Base-by-base conservation (phyloP, 1,284 basidiomycete species). In the Cutaneotrichosporon dermatis region DNA sequence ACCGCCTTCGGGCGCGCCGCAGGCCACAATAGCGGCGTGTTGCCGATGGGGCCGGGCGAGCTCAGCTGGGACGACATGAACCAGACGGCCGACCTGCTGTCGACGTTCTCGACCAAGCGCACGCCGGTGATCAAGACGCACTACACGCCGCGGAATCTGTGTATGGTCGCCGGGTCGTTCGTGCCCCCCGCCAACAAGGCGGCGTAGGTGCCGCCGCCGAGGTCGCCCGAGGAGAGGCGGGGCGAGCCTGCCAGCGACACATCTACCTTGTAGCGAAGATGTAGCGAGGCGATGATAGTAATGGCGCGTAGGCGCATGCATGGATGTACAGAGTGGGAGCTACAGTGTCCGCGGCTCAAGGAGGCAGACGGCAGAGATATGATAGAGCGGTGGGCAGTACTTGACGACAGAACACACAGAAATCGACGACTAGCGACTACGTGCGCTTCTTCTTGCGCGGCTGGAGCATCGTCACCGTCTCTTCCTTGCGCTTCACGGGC, bases 71-170 rank as follows among this genome's bases (percentile, higher is more conserved):
- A 69, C 15, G 65, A 71, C 52, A 56, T 60, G 64, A 69, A 62
- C 54, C 67, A 66, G 62, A 74, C 66, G 69, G 82, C 84, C n/a
- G 95, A 98, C 76, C 82, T 97, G 51, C 79, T 99, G 2, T 83
- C 89, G 1, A 95, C 93, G 0, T 95, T 93, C 76, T 88, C 89
- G 4, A 99, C 96, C 33, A 99, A 98, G 80, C 85, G 92, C 60
- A 98, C 96, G 42, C 92, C 95, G 0, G 85, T 98, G 64, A 85
- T 86, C 51, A 88, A 94, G 70, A 87, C 95, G 10, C 91, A 96
- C 67, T 95, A 98, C 71, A 98, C 95, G 7, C 86, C 92, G 25
- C 84, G 95, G 35, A 99, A 99, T 77, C 82, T 99, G 42, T 95
- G 92, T 76, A 80, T 99, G 62, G 90, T 89, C 16, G 89, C 90